These are phyloP conservation scores for Talaromyces borbonicus DNA, from an alignment of 495 filamentous ascomycete species.

Conservation along the genomic window DNA sequence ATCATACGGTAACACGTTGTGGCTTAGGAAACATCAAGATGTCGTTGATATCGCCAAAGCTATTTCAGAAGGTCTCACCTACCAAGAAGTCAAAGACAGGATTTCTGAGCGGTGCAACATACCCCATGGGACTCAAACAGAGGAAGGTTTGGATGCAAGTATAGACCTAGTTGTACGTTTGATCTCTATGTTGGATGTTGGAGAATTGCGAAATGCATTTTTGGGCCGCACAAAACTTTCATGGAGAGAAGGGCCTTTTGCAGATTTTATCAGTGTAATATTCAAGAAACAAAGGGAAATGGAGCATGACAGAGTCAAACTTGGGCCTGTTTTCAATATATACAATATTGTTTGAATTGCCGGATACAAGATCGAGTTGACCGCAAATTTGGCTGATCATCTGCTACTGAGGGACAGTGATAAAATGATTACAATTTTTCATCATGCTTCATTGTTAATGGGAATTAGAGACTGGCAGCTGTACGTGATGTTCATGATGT, in stretches of 20 bases:
- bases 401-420: slow-evolving; percentile 30
- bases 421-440: slow-evolving; percentile 30
- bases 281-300: background rate
- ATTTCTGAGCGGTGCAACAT: background rate
- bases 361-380: slow-evolving; percentile 31
- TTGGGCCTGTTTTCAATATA: background rate
- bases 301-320: background rate
- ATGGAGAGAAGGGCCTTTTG: background rate
- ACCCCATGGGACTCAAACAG: background rate
- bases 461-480: slow-evolving; percentile 14
- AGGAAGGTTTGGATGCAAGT: background rate
- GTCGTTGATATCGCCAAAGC: background rate
- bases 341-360: slow-evolving; percentile 17
- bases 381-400: slow-evolving; percentile 36
- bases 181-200: background rate
- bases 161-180: background rate
- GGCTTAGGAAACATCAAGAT: background rate
- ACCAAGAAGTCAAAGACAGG: background rate
- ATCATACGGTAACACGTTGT: background rate
- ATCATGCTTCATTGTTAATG: slow-evolving; percentile 31
- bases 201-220: background rate
- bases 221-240: background rate
- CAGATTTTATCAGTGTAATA: background rate
- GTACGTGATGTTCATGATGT: too few species aligned
- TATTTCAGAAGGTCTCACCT: background rate